A percentile compares a stretch with the other conserved stretches of the same genome.
These are phyloP conservation scores for Hyphopichia fennica DNA, from an alignment of 1,139 yeast genomes.

Conservation along the genomic window DNA sequence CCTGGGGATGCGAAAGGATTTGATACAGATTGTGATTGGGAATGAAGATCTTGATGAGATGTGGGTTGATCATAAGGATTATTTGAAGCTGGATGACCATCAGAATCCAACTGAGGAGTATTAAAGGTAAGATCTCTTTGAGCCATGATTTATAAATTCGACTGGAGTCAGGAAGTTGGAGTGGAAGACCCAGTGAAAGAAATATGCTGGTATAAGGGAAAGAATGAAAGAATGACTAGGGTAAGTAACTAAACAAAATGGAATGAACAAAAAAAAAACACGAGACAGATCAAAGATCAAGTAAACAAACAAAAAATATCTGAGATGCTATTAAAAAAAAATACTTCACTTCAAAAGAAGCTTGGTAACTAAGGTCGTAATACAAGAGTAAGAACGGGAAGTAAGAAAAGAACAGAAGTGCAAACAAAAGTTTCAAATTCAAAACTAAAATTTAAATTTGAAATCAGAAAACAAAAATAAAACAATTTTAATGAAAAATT, in stretches of 20 bases:
- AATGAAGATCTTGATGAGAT: neutral
- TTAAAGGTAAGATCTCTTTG: slow-evolving; percentile 38
- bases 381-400: neutral
- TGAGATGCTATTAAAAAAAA: neutral
- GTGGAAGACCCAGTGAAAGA: neutral
- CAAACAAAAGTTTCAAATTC: neutral
- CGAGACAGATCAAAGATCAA: neutral
- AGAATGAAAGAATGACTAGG: neutral
- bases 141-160: slow-evolving; percentile 19
- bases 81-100: neutral
- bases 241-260: neutral
- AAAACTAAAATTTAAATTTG: neutral
- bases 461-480: no score
- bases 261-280: neutral
- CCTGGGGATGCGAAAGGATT: slow-evolving; percentile 29
- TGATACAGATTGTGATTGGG: slow-evolving; percentile 2
- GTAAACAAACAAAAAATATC: neutral
- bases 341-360: neutral
- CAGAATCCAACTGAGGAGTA: slow-evolving; percentile 15
- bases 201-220: neutral
- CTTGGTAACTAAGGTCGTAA: neutral
- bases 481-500: neutral
- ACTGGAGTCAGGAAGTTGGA: neutral
- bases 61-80: slow-evolving; percentile 3
- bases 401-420: neutral